These are phyloP conservation scores for Lignosus rhinocerotis DNA, from an alignment of 1,284 basidiomycete species.

Conservation along the genomic window DNA sequence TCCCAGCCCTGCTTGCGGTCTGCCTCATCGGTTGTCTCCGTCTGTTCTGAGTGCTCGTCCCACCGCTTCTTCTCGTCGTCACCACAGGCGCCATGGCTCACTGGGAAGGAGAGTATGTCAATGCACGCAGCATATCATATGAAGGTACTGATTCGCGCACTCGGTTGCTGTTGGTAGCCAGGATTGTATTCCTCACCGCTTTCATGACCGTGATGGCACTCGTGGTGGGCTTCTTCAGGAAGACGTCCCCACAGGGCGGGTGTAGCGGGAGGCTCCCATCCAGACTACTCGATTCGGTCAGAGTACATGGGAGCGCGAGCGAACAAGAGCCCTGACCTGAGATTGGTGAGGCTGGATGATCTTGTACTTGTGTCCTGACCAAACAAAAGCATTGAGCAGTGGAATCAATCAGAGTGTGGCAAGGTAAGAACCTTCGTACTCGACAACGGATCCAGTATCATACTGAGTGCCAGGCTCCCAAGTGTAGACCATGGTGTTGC, in stretches of 20 bases:
- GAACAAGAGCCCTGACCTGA: slow-evolving; percentile 42
- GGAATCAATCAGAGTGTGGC: neutral
- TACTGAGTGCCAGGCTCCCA: slow-evolving; percentile 73
- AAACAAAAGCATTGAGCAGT: neutral
- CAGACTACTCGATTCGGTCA: slow-evolving; percentile 39
- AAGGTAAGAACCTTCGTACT: slow-evolving; percentile 49
- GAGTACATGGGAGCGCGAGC: too few species aligned
- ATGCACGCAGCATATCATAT: neutral
- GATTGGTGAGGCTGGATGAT: slow-evolving; percentile 72
- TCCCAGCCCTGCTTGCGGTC: slow-evolving; percentile 60
- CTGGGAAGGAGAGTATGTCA: neutral
- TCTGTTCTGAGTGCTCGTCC: slow-evolving; percentile 36
- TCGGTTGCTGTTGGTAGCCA: slow-evolving; percentile 13
- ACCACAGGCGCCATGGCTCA: slow-evolving; percentile 1
- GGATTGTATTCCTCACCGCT: slow-evolving; percentile 25
- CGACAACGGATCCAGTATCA: slow-evolving; percentile 53
- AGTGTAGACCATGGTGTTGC: slow-evolving; percentile 39
- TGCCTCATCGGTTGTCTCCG: slow-evolving; percentile 42
- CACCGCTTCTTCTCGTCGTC: slow-evolving; percentile 22
- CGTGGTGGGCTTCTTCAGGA: slow-evolving; percentile 33
- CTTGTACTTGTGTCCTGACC: slow-evolving; percentile 58
- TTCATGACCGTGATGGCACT: slow-evolving; percentile 32
- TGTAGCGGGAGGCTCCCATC: slow-evolving; percentile 62
- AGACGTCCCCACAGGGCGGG: slow-evolving; percentile 70
- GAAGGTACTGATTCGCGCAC: neutral